These are phyloP conservation scores for Picochlorum sp. DNA, from an alignment of 139 green algal genomes.

Conservation along the genomic window DNA sequence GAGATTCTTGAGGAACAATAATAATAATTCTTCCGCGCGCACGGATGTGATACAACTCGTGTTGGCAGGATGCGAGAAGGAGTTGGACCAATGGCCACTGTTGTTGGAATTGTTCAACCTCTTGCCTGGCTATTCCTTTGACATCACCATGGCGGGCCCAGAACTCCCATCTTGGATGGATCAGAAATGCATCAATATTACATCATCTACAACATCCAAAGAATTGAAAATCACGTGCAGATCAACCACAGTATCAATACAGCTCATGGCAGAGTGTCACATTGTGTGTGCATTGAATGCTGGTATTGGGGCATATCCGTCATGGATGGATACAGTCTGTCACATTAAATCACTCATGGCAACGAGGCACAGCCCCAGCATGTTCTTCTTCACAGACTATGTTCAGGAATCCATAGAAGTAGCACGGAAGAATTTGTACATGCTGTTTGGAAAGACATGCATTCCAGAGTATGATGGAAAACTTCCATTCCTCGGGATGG, in stretches of 20 bases:
- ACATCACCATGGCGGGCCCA: neutral
- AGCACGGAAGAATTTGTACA: neutral
- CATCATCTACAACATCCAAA: too few relatives aligned
- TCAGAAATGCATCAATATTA: neutral
- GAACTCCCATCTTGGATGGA: neutral
- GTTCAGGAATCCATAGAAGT: neutral
- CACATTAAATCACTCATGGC: neutral
- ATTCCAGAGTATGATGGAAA: too few relatives aligned
- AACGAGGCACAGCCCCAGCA: neutral
- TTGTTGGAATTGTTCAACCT: neutral
- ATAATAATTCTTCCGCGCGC: too few relatives aligned
- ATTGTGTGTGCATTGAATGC: neutral
- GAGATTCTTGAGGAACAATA: too few relatives aligned
- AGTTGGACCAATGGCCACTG: neutral
- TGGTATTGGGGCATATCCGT: neutral
- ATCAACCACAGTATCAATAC: too few relatives aligned
- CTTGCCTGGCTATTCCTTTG: neutral
- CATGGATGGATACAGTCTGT: neutral
- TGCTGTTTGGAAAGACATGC: constrained; percentile 1
- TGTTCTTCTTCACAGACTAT: constrained; percentile 6
- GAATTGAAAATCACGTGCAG: too few relatives aligned
- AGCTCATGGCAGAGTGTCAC: neutral
- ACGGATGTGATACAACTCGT: neutral
- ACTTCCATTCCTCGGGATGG: too few relatives aligned
- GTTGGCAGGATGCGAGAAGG: neutral